Percentiles rank a stretch among this genome's conserved stretches.
Conservation (phyloP, 192 early-diverging fungal species). For the Neocallimastix lanati region DNA sequence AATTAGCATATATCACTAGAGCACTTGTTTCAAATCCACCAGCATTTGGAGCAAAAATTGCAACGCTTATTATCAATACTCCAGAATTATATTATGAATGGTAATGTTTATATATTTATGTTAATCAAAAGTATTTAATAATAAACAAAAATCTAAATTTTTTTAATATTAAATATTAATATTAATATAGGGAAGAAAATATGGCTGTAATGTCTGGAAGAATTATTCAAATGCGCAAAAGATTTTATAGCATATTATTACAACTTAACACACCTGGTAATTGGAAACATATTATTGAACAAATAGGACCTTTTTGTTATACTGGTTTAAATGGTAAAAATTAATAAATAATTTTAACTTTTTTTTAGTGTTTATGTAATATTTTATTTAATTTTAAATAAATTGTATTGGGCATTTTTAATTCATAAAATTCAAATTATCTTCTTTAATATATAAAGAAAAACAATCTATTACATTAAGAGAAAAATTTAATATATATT, state of each 20-base stretch:
- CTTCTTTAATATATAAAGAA: background rate
- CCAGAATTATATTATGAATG: conserved; percentile 64
- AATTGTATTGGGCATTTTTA: too few relatives aligned
- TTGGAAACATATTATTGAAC: conserved; percentile 88
- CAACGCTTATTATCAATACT: conserved; percentile 65
- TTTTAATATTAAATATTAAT: too few relatives aligned
- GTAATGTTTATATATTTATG: conserved; percentile 11
- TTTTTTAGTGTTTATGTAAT: too few relatives aligned
- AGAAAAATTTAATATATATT: conserved; percentile 77
- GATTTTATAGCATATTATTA: conserved; percentile 40
- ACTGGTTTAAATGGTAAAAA: conserved; percentile 59
- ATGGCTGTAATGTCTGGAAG: conserved; percentile 69
- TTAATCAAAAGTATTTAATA: too few relatives aligned
- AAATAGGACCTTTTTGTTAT: conserved; percentile 97
- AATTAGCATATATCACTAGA: conserved; percentile 70
- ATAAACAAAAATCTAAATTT: too few relatives aligned
- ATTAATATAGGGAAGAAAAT: conserved; percentile 18
- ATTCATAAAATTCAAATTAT: too few relatives aligned
- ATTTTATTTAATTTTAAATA: too few relatives aligned
- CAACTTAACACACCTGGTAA: conserved; percentile 69
- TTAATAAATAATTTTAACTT: too few relatives aligned
- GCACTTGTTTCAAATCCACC: conserved; percentile 85
- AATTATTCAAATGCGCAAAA: conserved; percentile 74
- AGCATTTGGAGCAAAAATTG: conserved; percentile 80
- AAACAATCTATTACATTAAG: conserved; percentile 63